Base-by-base conservation (phyloP, 306 rosid species). In the Albizia julibrissin region DNA sequence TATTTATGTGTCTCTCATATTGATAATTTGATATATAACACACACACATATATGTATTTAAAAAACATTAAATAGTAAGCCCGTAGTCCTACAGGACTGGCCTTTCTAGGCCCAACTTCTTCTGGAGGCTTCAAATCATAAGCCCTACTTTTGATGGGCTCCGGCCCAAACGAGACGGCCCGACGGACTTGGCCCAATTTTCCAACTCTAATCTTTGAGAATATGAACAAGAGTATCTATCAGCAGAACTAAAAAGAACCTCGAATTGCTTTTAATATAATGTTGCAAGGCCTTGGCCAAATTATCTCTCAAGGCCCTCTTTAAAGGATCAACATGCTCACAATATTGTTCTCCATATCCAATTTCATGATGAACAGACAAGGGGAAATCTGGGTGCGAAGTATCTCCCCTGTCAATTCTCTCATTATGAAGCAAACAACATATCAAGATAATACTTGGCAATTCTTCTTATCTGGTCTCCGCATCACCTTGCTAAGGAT, bases 401-500 rank as follows among this genome's bases (percentile, higher is more conserved):
- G 83, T 76, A 84, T 93, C 99, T 50, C 93, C 88, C 16, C 85
- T 43, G 87, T 93, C 98, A 19, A 93, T 87, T 64, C 88, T 86
- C 79, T 93, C 91, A 78, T 95, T 95, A 86, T 95, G 97, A 75
- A 95, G 98, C 87, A 95, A 87, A 85, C 96, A 92, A 80, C 97
- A 95, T 14, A 91, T 94, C 81, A 95, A 80, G 81, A 93, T 92
- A 89, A 93, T 93, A 89, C 99, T 93, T 0, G 99, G 98, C 82
- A 95, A 80, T 81, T 95, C 83, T 91, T 89, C 83, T 93, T 93
- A 81, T 93, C 98, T 2, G 99, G 96, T 78, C 99, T 91, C 99
- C 99, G 93, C 97, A 92, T 95, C 65, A 93, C 99, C 93, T 95
- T 95, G 84, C 88, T 92, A 71, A 95, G 92, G 89, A 95, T 93